Percentiles rank a stretch among this genome's conserved stretches.
These are phyloP conservation scores for Auricularia sp. DNA, from an alignment of 768 basidiomycete genomes.

Conservation along the genomic window DNA sequence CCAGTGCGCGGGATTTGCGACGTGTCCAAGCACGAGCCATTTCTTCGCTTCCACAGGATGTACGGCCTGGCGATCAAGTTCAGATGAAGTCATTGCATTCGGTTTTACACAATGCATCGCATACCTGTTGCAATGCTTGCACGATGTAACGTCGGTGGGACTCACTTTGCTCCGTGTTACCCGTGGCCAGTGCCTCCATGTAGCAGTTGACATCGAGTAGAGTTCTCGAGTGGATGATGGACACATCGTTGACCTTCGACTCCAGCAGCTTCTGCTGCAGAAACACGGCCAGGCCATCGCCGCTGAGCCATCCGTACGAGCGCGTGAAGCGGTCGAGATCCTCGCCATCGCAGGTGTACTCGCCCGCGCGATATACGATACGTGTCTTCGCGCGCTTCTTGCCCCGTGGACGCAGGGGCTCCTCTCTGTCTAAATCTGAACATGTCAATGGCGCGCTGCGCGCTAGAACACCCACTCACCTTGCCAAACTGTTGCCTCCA, in stretches of 20 bases:
- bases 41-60: not conserved
- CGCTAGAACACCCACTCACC: too few species aligned
- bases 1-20: not conserved
- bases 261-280: not conserved
- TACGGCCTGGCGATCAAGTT: not conserved
- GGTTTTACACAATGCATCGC: not conserved
- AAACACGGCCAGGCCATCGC: not conserved
- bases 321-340: not conserved
- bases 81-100: not conserved
- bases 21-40: not conserved
- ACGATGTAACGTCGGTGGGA: too few species aligned
- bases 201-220: not conserved
- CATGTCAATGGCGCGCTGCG: too few species aligned
- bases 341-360: not conserved
- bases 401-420: not conserved
- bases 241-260: not conserved
- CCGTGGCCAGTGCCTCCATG: too few species aligned
- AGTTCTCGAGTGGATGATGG: not conserved
- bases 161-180: too few species aligned
- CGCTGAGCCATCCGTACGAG: not conserved
- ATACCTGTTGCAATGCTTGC: too few species aligned
- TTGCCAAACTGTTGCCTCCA: too few species aligned
- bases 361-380: not conserved
- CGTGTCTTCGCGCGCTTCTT: not conserved
- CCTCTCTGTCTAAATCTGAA: too few species aligned